A percentile compares a stretch with the other conserved stretches of the same genome.
These are phyloP conservation scores for Cutaneotrichosporon sp. DNA, from an alignment of 1,284 basidiomycete genomes.

Conservation along the genomic window DNA sequence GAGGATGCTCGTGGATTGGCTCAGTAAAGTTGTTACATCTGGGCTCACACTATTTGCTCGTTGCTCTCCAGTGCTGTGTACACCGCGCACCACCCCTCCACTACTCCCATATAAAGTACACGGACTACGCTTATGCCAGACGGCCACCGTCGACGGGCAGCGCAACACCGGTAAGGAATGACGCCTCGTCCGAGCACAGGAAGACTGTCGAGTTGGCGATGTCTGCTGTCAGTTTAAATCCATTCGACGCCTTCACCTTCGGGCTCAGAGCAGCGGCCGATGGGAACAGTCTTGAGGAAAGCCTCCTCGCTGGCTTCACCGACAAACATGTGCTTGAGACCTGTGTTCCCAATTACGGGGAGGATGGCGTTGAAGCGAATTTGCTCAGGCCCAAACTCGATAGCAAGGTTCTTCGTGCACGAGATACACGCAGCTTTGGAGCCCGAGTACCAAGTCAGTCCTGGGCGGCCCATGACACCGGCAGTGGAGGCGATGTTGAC, in stretches of 20 bases:
- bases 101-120: too few relatives aligned
- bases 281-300: slow-evolving; percentile 14
- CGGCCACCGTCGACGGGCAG: slow-evolving; percentile 20
- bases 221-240: slow-evolving; percentile 12
- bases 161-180: slow-evolving; percentile 23
- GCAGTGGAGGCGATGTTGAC: slow-evolving; percentile 17
- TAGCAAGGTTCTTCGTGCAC: slow-evolving; percentile 17
- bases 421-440: slow-evolving; percentile 13
- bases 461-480: slow-evolving; percentile 19
- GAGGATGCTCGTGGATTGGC: too few relatives aligned
- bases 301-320: slow-evolving; percentile 16
- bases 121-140: slow-evolving; percentile 6
- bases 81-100: too few relatives aligned
- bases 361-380: slow-evolving; percentile 22
- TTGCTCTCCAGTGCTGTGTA: too few relatives aligned
- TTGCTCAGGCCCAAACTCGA: slow-evolving; percentile 17
- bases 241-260: slow-evolving; percentile 6
- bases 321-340: slow-evolving; percentile 16
- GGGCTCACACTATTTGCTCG: too few relatives aligned
- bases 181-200: slow-evolving; percentile 20
- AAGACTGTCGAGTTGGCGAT: slow-evolving; percentile 23
- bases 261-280: slow-evolving; percentile 18
- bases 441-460: slow-evolving; percentile 18
- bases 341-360: slow-evolving; percentile 19
- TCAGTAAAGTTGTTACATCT: too few relatives aligned